Conservation (phyloP, 148 eudicot species). For the Arbutus unedo region DNA sequence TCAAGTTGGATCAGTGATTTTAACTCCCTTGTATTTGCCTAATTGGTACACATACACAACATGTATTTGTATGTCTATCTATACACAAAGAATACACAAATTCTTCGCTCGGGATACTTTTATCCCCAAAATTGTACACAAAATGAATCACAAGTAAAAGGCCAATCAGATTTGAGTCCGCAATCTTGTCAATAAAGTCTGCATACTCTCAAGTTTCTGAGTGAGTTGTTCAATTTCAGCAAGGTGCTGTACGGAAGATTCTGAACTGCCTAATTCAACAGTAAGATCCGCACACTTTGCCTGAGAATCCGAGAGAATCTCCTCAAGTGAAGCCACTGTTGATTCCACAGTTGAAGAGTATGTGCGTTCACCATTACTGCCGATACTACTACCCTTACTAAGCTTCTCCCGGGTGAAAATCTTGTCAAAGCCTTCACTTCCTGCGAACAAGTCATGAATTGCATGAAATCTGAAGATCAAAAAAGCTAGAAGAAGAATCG, state of each 20-base stretch:
- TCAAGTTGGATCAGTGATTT: not conserved
- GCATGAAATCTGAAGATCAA: not conserved
- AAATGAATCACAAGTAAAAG: constrained; percentile 4
- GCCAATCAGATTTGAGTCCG: constrained; percentile 36
- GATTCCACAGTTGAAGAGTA: constrained; percentile 29
- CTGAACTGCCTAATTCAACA: constrained; percentile 31
- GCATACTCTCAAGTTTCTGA: constrained; percentile 65
- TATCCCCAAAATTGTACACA: constrained; percentile 19
- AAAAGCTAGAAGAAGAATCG: not conserved
- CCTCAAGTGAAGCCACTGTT: constrained; percentile 64
- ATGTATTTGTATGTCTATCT: not conserved
- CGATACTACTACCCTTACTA: constrained; percentile 28
- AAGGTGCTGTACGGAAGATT: constrained; percentile 44
- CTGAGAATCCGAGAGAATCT: constrained; percentile 52
- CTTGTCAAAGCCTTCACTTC: constrained; percentile 68
- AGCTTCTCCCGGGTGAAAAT: constrained; percentile 44
- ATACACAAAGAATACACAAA: constrained; percentile 24
- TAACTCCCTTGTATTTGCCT: not conserved
- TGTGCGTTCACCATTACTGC: constrained; percentile 23
- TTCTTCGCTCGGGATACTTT: constrained; percentile 21
- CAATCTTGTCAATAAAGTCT: constrained; percentile 51
- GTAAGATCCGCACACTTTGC: constrained; percentile 59
- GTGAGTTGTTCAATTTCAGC: constrained; percentile 54
- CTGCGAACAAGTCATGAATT: constrained; percentile 38
- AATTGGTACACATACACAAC: constrained; percentile 9